Percentiles rank a stretch among this genome's conserved stretches.
Conservation (phyloP, 345 rosid species). For the Arabidopsis arenosa region DNA sequence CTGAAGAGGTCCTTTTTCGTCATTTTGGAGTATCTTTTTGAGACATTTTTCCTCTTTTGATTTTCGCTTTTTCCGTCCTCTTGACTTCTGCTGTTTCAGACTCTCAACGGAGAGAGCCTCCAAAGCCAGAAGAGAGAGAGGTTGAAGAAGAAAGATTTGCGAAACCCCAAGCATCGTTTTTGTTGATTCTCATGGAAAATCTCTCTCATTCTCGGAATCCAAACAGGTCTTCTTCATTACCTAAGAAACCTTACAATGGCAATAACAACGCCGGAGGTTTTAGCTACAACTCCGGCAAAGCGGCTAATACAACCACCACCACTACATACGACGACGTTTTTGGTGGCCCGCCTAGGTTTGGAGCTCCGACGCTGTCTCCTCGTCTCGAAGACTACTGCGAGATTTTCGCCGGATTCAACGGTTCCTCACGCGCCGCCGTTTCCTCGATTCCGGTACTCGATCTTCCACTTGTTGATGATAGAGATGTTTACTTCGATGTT, state of each 20-base stretch:
- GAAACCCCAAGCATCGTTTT: constrained; percentile 42
- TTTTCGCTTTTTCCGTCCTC: constrained; percentile 35
- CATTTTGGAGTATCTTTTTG: constrained; percentile 36
- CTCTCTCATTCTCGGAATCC: constrained; percentile 61
- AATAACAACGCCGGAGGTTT: constrained; percentile 14
- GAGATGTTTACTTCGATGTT: constrained; percentile 64
- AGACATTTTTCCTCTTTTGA: constrained; percentile 22
- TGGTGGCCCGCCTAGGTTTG: constrained; percentile 71
- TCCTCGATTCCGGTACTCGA: constrained; percentile 91
- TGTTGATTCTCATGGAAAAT: constrained; percentile 63
- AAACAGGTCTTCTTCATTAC: constrained; percentile 41
- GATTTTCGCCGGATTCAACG: constrained; percentile 78
- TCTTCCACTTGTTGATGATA: constrained; percentile 64
- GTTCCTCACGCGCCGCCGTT: constrained; percentile 62
- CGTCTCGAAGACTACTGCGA: constrained; percentile 82
- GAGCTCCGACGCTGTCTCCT: constrained; percentile 68
- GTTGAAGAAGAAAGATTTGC: constrained; percentile 24
- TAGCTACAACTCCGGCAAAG: constrained; percentile 38
- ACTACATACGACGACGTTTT: constrained; percentile 77
- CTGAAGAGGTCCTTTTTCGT: constrained; percentile 40
- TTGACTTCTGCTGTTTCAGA: constrained; percentile 38
- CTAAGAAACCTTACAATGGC: constrained; percentile 49
- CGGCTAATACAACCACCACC: constrained; percentile 36
- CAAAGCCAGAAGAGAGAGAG: constrained; percentile 3
- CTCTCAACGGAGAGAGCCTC: constrained; percentile 28